A percentile compares a stretch with the other conserved stretches of the same genome.
These are phyloP conservation scores for Leishmania braziliensis DNA, from an alignment of 208 protist genomes.

Conservation along the genomic window DNA sequence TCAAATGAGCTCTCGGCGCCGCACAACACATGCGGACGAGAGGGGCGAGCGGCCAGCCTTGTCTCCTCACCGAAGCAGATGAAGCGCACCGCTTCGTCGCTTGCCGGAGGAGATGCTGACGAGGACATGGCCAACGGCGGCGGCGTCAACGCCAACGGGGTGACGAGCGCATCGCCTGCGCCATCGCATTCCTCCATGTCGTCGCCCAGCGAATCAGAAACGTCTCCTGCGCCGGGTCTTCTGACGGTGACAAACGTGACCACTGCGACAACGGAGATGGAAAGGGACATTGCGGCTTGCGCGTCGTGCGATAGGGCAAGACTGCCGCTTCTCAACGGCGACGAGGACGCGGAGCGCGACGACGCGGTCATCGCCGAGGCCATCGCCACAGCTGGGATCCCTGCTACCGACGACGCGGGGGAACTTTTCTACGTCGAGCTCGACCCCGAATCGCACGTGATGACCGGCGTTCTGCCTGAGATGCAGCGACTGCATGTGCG, in stretches of 20 bases:
- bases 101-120: constrained; percentile 23
- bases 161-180: constrained; percentile 27
- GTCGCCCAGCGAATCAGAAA: constrained; percentile 15
- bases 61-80: constrained; percentile 2
- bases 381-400: background rate
- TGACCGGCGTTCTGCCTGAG: constrained; percentile 33
- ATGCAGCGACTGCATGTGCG: constrained; percentile 37
- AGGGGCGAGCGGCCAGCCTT: background rate
- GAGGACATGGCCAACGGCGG: constrained; percentile 30
- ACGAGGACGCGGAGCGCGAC: constrained; percentile 1
- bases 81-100: constrained; percentile 11
- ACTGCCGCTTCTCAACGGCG: background rate
- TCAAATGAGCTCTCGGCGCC: background rate
- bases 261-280: background rate
- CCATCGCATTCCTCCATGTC: constrained; percentile 17
- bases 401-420: constrained; percentile 9
- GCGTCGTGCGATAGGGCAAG: background rate
- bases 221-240: background rate
- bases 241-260: constrained; percentile 6
- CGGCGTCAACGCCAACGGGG: constrained; percentile 25
- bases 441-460: constrained; percentile 24
- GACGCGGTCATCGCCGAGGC: constrained; percentile 3
- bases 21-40: background rate
- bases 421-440: constrained; percentile 38
- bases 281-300: background rate